These are phyloP conservation scores for Ilex paraguariensis DNA, from an alignment of 305 asterid species.

Conservation along the genomic window DNA sequence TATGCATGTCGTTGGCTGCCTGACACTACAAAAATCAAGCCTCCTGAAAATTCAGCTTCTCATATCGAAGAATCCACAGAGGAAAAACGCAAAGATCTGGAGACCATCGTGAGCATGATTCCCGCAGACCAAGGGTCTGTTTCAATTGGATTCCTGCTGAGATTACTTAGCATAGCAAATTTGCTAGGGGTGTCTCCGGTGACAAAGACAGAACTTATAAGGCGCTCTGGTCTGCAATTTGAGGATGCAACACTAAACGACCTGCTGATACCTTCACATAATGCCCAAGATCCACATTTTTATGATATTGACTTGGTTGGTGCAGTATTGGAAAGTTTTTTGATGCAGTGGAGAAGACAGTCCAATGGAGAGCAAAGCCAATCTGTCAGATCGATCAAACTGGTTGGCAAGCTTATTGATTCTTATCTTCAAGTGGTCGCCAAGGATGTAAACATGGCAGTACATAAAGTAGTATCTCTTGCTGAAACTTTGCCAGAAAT, in stretches of 20 bases:
- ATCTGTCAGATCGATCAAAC: conserved; percentile 23
- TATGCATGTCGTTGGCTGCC: conserved; percentile 68
- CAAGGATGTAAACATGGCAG: conserved; percentile 34
- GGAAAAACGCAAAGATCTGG: conserved; percentile 38
- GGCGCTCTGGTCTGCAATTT: conserved; percentile 53
- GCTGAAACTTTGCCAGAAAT: conserved; percentile 63
- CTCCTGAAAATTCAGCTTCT: conserved; percentile 27
- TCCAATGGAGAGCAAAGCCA: conserved; percentile 21
- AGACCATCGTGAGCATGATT: conserved; percentile 52
- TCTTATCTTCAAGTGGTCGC: conserved; percentile 59
- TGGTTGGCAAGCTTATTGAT: conserved; percentile 57
- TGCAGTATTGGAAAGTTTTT: conserved; percentile 54
- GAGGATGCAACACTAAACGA: conserved; percentile 56
- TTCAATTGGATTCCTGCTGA: conserved; percentile 53
- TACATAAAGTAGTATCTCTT: conserved; percentile 41
- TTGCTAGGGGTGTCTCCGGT: conserved; percentile 39
- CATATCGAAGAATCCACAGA: conserved; percentile 22
- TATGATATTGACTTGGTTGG: conserved; percentile 44
- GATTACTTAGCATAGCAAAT: conserved; percentile 39
- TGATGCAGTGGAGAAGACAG: conserved; percentile 50
- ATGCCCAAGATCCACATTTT: conserved; percentile 14
- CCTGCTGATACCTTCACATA: conserved; percentile 28
- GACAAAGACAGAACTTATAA: conserved; percentile 49
- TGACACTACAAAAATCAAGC: conserved; percentile 17
- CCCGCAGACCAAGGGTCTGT: conserved; percentile 67